Evolutionary conservation across 2,329 filamentous ascomycete species (phyloP), one percentile per base, ranked within the genome.

Genomic region (Apiospora aurea): DNA sequence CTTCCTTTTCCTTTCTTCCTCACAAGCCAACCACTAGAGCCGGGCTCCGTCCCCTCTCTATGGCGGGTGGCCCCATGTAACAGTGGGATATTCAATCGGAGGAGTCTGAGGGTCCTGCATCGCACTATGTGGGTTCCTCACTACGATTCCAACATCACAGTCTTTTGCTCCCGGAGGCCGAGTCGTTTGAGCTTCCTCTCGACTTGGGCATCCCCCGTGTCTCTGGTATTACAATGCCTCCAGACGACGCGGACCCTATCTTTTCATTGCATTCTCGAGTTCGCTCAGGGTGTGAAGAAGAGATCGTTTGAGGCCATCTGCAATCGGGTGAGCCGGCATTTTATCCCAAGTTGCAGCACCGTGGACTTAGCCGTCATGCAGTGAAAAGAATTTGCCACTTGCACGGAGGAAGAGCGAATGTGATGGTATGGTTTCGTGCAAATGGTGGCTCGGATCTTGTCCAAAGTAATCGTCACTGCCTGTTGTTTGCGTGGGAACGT

Each of bases 201-300:
- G 53, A 10, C 53, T 61, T 34, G 53, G 53, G 29, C 53, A 38
- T 61, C 53, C 53, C 53, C 53, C 16, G 53, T 61, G 53, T 34
- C 16, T 61, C 53, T 61, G 53, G 53, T 61, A 61, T 61, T 61
- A 61, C 53, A 61, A 29, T 38, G 29, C 29, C 53, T 61, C 53
- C 53, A 61, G 53, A 61, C 7, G 53, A 61, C 29, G 53, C 53
- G 10, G 38, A 61, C 29, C 53, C 53, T 61, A 8, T 61, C 26
- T 61, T 61, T 61, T 61, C 53, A 61, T 38, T 61, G 53, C 53
- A 4, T 21, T 4, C 53, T 61, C 21, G 29, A 34, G 53, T n/a
- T 61, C 53, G 53, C 53, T 34, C 53, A 34, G 53, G 29, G 29
- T n/a, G 53, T 38, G 53, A 61, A 61, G 53, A 61, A 61, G 53